Evolutionary conservation across 768 basidiomycete species (phyloP).

Genomic region (Tylopilus sp.): DNA sequence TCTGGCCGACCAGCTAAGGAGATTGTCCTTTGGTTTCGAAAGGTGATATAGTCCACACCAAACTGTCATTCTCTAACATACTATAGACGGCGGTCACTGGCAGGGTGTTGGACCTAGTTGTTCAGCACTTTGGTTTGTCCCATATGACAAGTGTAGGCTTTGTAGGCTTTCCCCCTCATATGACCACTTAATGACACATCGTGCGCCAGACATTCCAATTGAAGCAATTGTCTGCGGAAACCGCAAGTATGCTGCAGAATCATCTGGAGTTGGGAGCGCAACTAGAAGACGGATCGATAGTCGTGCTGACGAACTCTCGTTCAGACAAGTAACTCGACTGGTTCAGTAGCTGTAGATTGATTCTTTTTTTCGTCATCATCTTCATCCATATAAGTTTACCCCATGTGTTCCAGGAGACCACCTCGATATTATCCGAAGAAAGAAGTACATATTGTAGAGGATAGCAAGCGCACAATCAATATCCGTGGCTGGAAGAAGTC

Average conservation of each 20-base stretch:
- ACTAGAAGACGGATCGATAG: slow-evolving; percentile 48
- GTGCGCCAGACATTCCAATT: slow-evolving; percentile 44
- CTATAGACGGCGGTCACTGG: slow-evolving; percentile 54
- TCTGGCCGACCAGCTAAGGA: slow-evolving; percentile 33
- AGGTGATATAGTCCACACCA: slow-evolving; percentile 40
- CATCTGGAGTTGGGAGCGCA: slow-evolving; percentile 47
- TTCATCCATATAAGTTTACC: background rate
- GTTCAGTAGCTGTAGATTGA: too few relatives aligned
- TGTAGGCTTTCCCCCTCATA: slow-evolving; percentile 9
- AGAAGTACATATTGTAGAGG: slow-evolving; percentile 21
- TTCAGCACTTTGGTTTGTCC: slow-evolving; percentile 20
- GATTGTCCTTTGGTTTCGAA: slow-evolving; percentile 65
- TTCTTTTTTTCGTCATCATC: too few relatives aligned
- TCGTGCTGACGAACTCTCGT: slow-evolving; percentile 15
- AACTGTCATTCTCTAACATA: slow-evolving; percentile 1
- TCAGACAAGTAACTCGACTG: background rate
- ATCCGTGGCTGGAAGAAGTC: background rate
- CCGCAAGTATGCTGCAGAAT: slow-evolving; percentile 40
- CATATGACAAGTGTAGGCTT: background rate
- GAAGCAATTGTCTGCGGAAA: slow-evolving; percentile 25
- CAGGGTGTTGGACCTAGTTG: slow-evolving; percentile 57
- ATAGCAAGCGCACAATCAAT: slow-evolving; percentile 6
- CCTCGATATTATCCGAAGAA: slow-evolving; percentile 16
- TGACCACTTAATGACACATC: slow-evolving; percentile 11
- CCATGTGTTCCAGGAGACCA: background rate